These are phyloP conservation scores for Perilla frutescens DNA, from an alignment of 257 asterid species.

Conservation along the genomic window DNA sequence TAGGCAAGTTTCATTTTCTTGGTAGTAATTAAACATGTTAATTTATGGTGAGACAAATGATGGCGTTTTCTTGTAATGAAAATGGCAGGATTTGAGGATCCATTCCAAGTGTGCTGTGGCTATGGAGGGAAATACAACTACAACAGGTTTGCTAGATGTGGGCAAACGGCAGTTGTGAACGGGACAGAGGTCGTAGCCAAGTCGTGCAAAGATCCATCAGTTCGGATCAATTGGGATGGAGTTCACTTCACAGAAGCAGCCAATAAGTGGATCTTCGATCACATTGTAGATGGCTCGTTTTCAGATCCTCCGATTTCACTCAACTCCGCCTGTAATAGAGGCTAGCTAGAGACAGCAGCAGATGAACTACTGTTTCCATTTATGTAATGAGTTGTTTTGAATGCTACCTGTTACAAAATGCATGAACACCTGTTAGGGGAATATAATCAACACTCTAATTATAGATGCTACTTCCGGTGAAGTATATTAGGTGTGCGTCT, in stretches of 20 bases:
- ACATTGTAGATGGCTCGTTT: constrained; percentile 60
- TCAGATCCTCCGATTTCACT: constrained; percentile 71
- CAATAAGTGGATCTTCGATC: constrained; percentile 69
- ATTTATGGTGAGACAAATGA: background rate
- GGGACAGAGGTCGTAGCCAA: constrained; percentile 61
- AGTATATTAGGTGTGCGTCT: too few relatives aligned
- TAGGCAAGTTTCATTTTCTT: constrained; percentile 41
- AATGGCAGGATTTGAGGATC: constrained; percentile 65
- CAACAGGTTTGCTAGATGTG: constrained; percentile 58
- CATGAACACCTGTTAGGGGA: too few relatives aligned
- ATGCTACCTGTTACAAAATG: too few relatives aligned
- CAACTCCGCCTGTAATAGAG: constrained; percentile 47
- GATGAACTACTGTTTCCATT: too few relatives aligned
- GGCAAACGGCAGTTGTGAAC: constrained; percentile 53
- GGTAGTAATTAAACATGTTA: background rate
- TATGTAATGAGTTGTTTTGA: too few relatives aligned
- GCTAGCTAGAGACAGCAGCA: too few relatives aligned
- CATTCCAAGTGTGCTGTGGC: constrained; percentile 77
- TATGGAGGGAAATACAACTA: constrained; percentile 79
- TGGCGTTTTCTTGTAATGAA: background rate
- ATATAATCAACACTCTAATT: too few relatives aligned
- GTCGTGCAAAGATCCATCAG: constrained; percentile 66
- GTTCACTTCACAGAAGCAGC: constrained; percentile 81
- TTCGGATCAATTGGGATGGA: constrained; percentile 73
- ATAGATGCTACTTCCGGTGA: too few relatives aligned